phyloP scores from a whole-genome alignment of 495 filamentous ascomycete species.

The Penicillium psychrofluorescens region DNA sequence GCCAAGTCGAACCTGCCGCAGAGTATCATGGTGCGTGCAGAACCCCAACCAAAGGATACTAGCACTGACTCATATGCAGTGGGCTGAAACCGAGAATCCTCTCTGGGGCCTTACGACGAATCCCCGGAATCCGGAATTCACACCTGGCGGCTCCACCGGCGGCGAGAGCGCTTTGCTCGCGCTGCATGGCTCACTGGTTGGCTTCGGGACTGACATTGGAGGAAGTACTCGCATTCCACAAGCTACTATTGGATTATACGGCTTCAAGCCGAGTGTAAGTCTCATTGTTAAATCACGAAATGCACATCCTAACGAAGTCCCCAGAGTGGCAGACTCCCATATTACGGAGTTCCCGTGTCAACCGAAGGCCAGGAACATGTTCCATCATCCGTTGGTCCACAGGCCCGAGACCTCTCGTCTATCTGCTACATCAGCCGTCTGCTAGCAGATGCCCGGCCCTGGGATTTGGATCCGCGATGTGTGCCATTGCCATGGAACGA shows the following conservation, averaged over 20 bases:
- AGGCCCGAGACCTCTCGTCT: conserved; percentile 37
- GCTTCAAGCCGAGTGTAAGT: conserved; percentile 49
- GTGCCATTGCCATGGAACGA: conserved; percentile 41
- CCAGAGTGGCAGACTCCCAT: conserved; percentile 40
- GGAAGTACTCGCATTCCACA: conserved; percentile 56
- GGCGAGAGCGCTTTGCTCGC: conserved; percentile 58
- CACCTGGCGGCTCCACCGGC: conserved; percentile 54
- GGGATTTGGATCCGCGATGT: conserved; percentile 41
- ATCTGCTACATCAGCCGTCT: conserved; percentile 32
- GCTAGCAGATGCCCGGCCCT: conserved; percentile 32
- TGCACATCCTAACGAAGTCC: not conserved
- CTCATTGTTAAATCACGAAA: not conserved
- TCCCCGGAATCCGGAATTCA: conserved; percentile 37
- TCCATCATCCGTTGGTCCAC: conserved; percentile 43
- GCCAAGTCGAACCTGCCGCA: conserved; percentile 57
- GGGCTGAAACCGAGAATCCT: conserved; percentile 48
- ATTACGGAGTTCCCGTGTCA: conserved; percentile 39
- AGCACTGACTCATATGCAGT: conserved; percentile 11
- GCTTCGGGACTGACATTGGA: conserved; percentile 59
- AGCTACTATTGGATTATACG: conserved; percentile 44
- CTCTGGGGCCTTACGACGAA: conserved; percentile 46
- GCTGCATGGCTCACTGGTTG: conserved; percentile 52
- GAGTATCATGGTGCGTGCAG: conserved; percentile 32
- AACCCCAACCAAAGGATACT: not conserved
- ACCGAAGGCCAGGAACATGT: conserved; percentile 50